phyloP scores from a whole-genome alignment of 2,329 filamentous ascomycete genomes.

The Alternaria rosae region DNA sequence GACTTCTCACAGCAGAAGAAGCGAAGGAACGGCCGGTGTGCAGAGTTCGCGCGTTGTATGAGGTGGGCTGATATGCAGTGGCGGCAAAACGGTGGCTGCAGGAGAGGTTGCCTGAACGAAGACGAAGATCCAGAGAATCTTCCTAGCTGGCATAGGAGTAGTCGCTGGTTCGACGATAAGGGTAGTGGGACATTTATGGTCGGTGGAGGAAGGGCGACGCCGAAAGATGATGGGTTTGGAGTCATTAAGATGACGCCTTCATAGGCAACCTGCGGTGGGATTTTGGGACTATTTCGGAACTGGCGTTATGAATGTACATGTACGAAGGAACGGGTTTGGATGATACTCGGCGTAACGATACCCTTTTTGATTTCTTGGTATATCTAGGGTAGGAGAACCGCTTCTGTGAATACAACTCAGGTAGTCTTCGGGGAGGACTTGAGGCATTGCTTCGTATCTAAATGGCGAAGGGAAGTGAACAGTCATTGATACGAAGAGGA shows the following conservation, averaged over 20 bases:
- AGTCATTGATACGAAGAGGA: background rate
- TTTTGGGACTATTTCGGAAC: background rate
- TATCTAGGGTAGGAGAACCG: background rate
- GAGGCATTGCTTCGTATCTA: background rate
- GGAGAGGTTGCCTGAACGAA: constrained; percentile 42
- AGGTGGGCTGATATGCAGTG: constrained; percentile 44
- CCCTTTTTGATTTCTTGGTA: background rate
- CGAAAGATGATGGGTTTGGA: constrained; percentile 6
- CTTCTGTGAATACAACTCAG: background rate
- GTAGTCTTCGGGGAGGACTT: too few species aligned
- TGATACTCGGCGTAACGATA: background rate
- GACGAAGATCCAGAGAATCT: constrained; percentile 42
- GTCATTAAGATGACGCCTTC: constrained; percentile 8
- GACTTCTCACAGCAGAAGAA: constrained; percentile 35
- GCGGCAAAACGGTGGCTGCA: constrained; percentile 41
- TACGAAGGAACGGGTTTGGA: background rate
- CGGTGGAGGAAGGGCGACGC: constrained; percentile 30
- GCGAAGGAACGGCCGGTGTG: constrained; percentile 28
- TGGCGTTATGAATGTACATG: background rate
- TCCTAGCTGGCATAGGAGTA: constrained; percentile 46
- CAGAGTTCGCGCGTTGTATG: constrained; percentile 45
- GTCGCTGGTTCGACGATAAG: constrained; percentile 40
- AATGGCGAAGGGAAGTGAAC: background rate
- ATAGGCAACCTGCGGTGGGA: background rate
- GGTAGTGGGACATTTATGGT: constrained; percentile 42